A percentile compares a stretch with the other conserved stretches of the same genome.
Evolutionary conservation across 2,329 filamentous ascomycete species (phyloP).

Genomic region (Neofusicoccum cordaticola): DNA sequence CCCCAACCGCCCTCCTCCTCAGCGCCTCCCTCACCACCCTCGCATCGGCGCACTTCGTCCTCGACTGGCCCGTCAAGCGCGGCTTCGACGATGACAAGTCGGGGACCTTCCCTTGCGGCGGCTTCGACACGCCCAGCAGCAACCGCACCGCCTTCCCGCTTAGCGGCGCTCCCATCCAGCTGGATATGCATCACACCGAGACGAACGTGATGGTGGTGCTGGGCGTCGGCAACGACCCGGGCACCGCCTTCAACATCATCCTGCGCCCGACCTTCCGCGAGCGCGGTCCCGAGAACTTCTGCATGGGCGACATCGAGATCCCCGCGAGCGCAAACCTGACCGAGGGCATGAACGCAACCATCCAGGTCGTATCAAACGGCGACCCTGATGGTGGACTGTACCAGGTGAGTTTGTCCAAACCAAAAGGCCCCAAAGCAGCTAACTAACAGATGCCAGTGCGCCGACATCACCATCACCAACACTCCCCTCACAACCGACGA

Average conservation of each 20-base stretch:
- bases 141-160: conserved; percentile 51
- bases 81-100: conserved; percentile 50
- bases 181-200: conserved; percentile 53
- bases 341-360: conserved; percentile 62
- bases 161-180: conserved; percentile 49
- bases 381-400: conserved; percentile 62
- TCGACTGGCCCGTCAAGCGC: conserved; percentile 52
- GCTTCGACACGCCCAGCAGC: conserved; percentile 42
- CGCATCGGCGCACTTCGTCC: conserved; percentile 54
- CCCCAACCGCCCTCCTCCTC: conserved; percentile 4
- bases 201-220: conserved; percentile 54
- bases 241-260: conserved; percentile 66
- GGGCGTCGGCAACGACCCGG: conserved; percentile 51
- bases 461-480: conserved; percentile 66
- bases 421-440: too few species aligned
- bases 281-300: conserved; percentile 63
- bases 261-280: conserved; percentile 61
- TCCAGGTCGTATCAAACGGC: conserved; percentile 68
- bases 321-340: conserved; percentile 50
- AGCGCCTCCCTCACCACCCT: conserved; percentile 36
- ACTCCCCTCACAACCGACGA: conserved; percentile 47
- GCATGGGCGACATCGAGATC: conserved; percentile 58
- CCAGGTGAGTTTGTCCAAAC: conserved; percentile 44
- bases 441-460: conserved; percentile 52
- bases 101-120: conserved; percentile 50